These are phyloP conservation scores for Acrodontium crateriforme DNA, from an alignment of 2,329 filamentous ascomycete species.

Conservation along the genomic window DNA sequence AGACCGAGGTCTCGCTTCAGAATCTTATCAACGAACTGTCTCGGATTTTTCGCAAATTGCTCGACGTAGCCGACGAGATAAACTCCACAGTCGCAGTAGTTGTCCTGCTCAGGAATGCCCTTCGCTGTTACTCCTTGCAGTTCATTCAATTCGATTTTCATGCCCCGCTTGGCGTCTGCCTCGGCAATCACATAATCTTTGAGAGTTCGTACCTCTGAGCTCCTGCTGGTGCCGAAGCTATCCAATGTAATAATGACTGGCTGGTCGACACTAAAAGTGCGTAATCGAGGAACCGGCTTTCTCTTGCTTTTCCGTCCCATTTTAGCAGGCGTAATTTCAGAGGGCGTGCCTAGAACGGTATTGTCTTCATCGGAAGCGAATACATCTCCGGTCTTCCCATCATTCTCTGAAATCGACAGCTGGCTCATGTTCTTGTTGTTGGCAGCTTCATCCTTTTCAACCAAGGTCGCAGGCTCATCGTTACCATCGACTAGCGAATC, in stretches of 20 bases:
- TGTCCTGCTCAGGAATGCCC: slow-evolving; percentile 64
- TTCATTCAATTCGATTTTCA: slow-evolving; percentile 31
- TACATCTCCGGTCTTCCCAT: not conserved
- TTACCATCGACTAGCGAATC: not conserved
- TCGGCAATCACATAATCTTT: slow-evolving; percentile 68
- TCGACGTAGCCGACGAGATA: slow-evolving; percentile 76
- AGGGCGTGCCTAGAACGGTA: not conserved
- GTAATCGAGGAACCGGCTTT: slow-evolving; percentile 6
- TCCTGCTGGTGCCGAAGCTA: slow-evolving; percentile 57
- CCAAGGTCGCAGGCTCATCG: not conserved
- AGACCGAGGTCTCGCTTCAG: slow-evolving; percentile 47
- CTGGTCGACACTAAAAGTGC: slow-evolving; percentile 22
- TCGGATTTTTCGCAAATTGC: slow-evolving; percentile 64
- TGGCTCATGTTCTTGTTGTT: not conserved
- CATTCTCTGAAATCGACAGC: not conserved
- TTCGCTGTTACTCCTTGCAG: slow-evolving; percentile 55
- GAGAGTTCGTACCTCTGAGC: slow-evolving; percentile 50
- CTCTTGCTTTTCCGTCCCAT: slow-evolving; percentile 8
- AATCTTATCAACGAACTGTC: slow-evolving; percentile 52
- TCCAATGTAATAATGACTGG: slow-evolving; percentile 77
- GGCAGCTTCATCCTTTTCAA: not conserved
- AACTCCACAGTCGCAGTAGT: slow-evolving; percentile 79
- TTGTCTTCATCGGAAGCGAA: not conserved
- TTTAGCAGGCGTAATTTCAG: not conserved
- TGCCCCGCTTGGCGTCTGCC: slow-evolving; percentile 47